phyloP scores from a whole-genome alignment of 345 rosid species.

The Lepidium aucheri region DNA sequence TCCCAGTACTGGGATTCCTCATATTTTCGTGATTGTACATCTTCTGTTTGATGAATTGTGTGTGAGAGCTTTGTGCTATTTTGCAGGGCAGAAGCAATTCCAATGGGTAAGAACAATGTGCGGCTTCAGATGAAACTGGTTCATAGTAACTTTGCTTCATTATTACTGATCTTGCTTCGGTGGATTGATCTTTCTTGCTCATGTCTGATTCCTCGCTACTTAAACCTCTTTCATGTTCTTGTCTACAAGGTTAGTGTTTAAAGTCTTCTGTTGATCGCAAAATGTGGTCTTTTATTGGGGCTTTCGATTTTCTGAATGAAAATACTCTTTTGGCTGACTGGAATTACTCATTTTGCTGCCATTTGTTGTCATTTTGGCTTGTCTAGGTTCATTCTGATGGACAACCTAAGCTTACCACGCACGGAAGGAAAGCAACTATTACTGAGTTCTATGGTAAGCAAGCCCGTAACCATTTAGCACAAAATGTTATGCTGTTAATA shows the following conservation, averaged over 20 bases:
- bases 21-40: too few relatives aligned
- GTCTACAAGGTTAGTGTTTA: constrained; percentile 59
- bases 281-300: neutral
- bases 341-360: neutral
- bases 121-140: constrained; percentile 84
- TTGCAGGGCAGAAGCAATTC: constrained; percentile 82
- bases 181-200: constrained; percentile 82
- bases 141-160: constrained; percentile 74
- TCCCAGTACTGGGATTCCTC: too few relatives aligned
- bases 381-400: constrained; percentile 52
- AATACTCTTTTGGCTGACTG: neutral
- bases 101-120: constrained; percentile 66
- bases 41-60: constrained; percentile 5
- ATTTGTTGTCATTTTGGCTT: neutral
- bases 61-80: constrained; percentile 10
- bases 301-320: neutral
- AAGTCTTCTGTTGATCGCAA: neutral
- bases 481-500: neutral
- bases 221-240: constrained; percentile 74
- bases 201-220: constrained; percentile 68
- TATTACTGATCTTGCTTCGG: constrained; percentile 63
- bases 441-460: constrained; percentile 80
- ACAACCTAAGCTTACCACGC: constrained; percentile 42
- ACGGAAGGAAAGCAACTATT: constrained; percentile 86
- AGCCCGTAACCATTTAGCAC: neutral